Evolutionary conservation across 116 monocot genomes (phyloP).

Genomic region (Posidonia oceanica): DNA sequence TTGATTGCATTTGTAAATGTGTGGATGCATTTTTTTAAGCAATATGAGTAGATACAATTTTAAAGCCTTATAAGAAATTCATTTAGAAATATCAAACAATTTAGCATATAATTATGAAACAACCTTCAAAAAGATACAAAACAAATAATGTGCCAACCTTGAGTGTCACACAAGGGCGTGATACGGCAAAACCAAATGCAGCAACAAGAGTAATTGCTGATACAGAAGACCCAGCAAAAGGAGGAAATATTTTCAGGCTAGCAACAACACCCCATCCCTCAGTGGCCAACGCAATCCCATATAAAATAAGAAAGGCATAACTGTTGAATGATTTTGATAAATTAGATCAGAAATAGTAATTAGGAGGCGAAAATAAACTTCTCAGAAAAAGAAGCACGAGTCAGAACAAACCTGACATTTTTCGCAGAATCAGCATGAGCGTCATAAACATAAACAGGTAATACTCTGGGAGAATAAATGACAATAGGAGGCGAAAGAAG

Average conservation of each 20-base stretch:
- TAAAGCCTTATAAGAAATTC: too few species aligned
- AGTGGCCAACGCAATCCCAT: conserved; percentile 85
- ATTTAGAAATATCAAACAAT: not conserved
- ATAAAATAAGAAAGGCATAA: conserved; percentile 70
- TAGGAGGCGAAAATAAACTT: not conserved
- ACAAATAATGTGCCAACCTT: conserved; percentile 37
- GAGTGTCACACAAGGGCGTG: conserved; percentile 85
- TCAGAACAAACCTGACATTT: conserved; percentile 79
- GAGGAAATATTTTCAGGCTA: conserved; percentile 86
- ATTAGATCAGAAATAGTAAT: not conserved
- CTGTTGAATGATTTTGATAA: conserved; percentile 24
- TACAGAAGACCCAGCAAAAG: conserved; percentile 95
- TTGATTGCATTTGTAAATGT: too few species aligned
- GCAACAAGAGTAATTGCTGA: conserved; percentile 95
- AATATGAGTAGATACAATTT: too few species aligned
- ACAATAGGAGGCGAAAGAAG: conserved; percentile 99
- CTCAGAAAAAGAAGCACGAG: not conserved
- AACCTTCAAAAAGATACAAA: not conserved
- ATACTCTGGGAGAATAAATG: conserved; percentile 95
- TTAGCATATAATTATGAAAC: not conserved
- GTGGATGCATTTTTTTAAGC: too few species aligned
- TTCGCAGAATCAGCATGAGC: conserved; percentile 99
- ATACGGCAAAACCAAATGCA: conserved; percentile 96
- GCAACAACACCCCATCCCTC: conserved; percentile 98
- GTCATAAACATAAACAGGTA: conserved; percentile 99